These are phyloP conservation scores for Sorghum bicolor DNA, from an alignment of 176 grass and related monocot species.

Conservation along the genomic window Sorghum_bicolor_NCBIv3 NC_012872.2:58273501-58274000, in stretches of 20 bases:
- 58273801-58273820: background rate
- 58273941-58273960: too few relatives aligned
- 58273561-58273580: background rate
- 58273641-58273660: background rate
- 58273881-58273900: background rate
- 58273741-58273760: background rate
- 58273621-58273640: constrained; percentile 23
- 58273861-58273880: background rate
- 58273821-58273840: background rate
- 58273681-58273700: too few relatives aligned
- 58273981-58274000: too few relatives aligned
- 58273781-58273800: background rate
- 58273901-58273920: background rate
- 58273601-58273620: background rate
- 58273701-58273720: too few relatives aligned
- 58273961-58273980: background rate
- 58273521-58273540: background rate
- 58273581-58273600: constrained; percentile 12
- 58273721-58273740: too few relatives aligned
- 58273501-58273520: background rate
- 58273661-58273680: background rate
- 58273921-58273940: too few relatives aligned
- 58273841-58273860: background rate
- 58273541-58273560: background rate
- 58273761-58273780: background rate